Evolutionary conservation across 2,329 filamentous ascomycete species (phyloP).

Genomic region (Trichoderma simmonsii): DNA sequence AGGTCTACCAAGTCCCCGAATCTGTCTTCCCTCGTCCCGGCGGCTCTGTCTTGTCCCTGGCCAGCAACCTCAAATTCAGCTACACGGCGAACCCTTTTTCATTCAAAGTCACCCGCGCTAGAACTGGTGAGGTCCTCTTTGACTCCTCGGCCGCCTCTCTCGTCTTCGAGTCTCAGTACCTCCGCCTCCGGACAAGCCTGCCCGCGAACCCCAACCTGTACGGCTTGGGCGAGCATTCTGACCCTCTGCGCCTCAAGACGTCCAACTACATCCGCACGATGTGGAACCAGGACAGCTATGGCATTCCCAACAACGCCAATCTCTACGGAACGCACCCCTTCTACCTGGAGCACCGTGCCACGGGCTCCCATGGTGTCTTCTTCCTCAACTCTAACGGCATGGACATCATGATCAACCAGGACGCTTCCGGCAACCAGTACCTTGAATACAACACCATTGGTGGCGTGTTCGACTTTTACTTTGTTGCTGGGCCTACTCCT

Average conservation of each 20-base stretch:
- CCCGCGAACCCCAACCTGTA: conserved; percentile 70
- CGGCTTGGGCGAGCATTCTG: conserved; percentile 74
- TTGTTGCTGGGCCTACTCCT: conserved; percentile 70
- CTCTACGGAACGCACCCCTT: conserved; percentile 76
- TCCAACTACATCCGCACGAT: conserved; percentile 61
- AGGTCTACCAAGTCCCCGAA: conserved; percentile 72
- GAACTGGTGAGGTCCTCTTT: conserved; percentile 55
- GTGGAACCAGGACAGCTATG: conserved; percentile 67
- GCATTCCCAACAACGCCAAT: conserved; percentile 60
- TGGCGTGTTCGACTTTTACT: conserved; percentile 75
- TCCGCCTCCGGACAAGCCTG: conserved; percentile 68
- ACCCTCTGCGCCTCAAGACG: conserved; percentile 65
- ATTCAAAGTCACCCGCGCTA: conserved; percentile 54
- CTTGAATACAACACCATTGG: conserved; percentile 80
- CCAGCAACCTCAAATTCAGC: conserved; percentile 47
- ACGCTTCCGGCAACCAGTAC: conserved; percentile 58
- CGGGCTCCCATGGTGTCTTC: conserved; percentile 68
- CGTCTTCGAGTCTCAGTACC: conserved; percentile 75
- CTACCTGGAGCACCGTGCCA: conserved; percentile 59
- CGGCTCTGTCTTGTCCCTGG: conserved; percentile 21
- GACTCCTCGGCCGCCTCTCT: conserved; percentile 65
- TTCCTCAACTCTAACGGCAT: conserved; percentile 73
- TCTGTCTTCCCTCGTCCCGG: conserved; percentile 58
- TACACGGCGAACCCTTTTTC: conserved; percentile 56
- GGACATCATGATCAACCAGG: conserved; percentile 67